phyloP scores from a whole-genome alignment of 495 filamentous ascomycete genomes.

The Choiromyces venosus region DNA sequence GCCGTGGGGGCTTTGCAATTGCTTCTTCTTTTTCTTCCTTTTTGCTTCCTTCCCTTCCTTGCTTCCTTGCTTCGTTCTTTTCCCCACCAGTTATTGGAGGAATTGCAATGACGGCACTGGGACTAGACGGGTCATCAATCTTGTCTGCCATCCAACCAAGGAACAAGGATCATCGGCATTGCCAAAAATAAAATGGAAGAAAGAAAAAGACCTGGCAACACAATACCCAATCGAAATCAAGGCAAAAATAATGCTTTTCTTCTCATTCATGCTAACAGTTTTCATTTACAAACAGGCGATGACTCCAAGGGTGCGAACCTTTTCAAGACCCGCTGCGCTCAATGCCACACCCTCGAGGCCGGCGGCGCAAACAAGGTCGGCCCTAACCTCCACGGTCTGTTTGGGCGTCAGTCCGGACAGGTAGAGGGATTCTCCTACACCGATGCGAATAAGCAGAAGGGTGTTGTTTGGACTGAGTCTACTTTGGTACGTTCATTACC shows the following conservation, averaged over 20 bases:
- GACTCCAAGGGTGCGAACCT: conserved; percentile 95
- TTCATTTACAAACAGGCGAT: conserved; percentile 61
- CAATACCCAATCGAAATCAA: background rate
- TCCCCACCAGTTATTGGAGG: background rate
- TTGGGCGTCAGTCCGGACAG: conserved; percentile 88
- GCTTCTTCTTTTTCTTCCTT: background rate
- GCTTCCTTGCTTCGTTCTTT: background rate
- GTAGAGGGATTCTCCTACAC: conserved; percentile 95
- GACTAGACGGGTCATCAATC: too few relatives aligned
- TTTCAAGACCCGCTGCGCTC: conserved; percentile 98
- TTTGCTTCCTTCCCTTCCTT: background rate
- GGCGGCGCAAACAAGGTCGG: conserved; percentile 95
- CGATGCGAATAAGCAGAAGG: conserved; percentile 98
- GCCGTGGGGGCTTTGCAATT: background rate
- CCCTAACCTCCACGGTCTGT: conserved; percentile 93
- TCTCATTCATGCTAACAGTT: background rate
- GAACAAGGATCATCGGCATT: background rate
- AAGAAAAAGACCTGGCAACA: background rate
- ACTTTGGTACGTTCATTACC: conserved; percentile 62
- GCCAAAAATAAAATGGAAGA: background rate
- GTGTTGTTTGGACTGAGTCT: conserved; percentile 77
- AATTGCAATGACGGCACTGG: background rate
- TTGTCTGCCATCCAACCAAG: background rate
- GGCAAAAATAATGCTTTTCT: background rate
- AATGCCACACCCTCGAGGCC: conserved; percentile 91